Evolutionary conservation across 176 grass and related monocot species (phyloP), one percentile per base, ranked within the genome.

Genomic region (Phoenix dactylifera): DNA sequence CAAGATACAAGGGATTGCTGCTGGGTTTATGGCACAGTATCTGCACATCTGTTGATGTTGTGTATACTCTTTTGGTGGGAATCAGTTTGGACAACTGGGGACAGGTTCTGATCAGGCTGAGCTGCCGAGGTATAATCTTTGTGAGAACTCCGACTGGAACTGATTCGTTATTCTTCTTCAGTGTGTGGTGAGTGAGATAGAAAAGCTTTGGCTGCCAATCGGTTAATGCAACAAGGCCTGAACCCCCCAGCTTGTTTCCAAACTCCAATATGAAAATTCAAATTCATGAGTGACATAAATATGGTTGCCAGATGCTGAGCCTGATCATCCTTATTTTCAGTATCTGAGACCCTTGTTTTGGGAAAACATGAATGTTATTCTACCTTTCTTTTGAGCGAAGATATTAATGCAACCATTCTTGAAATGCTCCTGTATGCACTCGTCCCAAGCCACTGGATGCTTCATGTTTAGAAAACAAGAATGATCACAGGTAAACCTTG

Each of bases 71-170:
- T 98, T 98, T 29, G 93, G 87, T 60, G 87, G 93, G 19, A 98
- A 98, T 64, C 88, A 98, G 63, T 93, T 98, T 28, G 94, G 94
- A 9, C 88, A 98, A 77, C 88, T 98, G 20, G 94, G 88, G 18
- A 79, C 79, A 61, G 85, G 85, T 68, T 98, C 88, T 86, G 88
- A 98, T 77, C 94, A 98, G 74, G 79, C 88, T 64, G 94, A 98
- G 88, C 88, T 89, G 82, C 88, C 62, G 94, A 98, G 88, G 94
- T 98, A 72, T 26, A 53, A 16, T 24, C 26, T 70, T 4, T 18
- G 7, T 9, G 1, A 35, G 32, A 35, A 35, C 32, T 35, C 32
- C 26, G 5, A 28, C 26, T 5, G 26, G 26, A 28, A 28, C 26
- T 4, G 26, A 35, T 35, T 32, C 32, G 6, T 35, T 9, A 35